Evolutionary conservation across 495 filamentous ascomycete genomes (phyloP).

Genomic region (Aspergillus avenaceus): DNA sequence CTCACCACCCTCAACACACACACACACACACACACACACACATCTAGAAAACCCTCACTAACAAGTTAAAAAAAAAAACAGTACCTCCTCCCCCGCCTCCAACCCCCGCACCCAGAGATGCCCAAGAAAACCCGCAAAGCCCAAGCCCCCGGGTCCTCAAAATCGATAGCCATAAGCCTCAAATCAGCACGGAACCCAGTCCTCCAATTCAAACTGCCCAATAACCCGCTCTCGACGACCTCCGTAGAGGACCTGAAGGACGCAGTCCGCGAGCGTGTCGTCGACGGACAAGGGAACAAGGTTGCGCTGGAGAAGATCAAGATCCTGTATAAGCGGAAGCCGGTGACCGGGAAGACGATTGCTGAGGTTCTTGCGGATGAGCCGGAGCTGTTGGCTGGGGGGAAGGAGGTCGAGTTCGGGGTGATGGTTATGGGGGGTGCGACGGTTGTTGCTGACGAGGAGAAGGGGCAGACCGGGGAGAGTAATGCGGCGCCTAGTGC

Average conservation of each 20-base stretch:
- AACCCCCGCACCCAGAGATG: conserved; percentile 43
- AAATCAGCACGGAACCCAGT: conserved; percentile 72
- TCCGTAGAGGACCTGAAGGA: conserved; percentile 71
- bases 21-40: background rate
- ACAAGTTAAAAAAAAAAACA: conserved; percentile 18
- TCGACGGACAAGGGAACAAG: conserved; percentile 28
- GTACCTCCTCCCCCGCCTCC: conserved; percentile 45
- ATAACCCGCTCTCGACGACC: conserved; percentile 56
- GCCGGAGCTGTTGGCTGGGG: conserved; percentile 31
- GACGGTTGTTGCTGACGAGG: conserved; percentile 27
- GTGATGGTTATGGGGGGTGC: conserved; percentile 81
- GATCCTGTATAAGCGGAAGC: conserved; percentile 78
- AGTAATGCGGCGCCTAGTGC: conserved; percentile 36
- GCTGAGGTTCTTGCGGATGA: conserved; percentile 48
- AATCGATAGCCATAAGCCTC: conserved; percentile 54
- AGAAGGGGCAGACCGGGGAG: conserved; percentile 27
- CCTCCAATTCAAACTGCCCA: conserved; percentile 57
- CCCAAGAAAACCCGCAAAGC: conserved; percentile 43
- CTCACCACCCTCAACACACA: conserved; percentile 5
- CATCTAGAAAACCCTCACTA: background rate
- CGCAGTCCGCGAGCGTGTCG: conserved; percentile 47
- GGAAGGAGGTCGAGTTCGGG: conserved; percentile 60
- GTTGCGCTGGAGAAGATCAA: conserved; percentile 66
- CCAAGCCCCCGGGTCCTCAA: conserved; percentile 44
- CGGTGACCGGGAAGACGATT: conserved; percentile 56